Base-by-base conservation (phyloP, 768 basidiomycete species). In the Rhodocollybia butyracea region DNA sequence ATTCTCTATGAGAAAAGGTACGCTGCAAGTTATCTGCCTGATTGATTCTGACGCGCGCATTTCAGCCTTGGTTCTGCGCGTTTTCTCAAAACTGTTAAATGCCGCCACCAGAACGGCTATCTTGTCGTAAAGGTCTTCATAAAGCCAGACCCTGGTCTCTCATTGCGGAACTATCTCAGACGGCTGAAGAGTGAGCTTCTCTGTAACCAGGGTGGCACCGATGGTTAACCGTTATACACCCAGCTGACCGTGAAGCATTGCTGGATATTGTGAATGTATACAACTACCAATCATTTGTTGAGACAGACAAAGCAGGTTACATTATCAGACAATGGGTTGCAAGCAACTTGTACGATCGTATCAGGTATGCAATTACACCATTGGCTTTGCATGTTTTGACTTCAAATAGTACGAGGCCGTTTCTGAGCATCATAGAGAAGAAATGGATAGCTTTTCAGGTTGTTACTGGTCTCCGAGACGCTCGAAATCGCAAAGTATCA, bases 391-490 rank as follows among this genome's bases (percentile, higher is more conserved):
- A 24, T 27, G 26, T 27, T 19, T 54, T 51, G 19, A 46, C 31
- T 54, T 8, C 42, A 41, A 41, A 1, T 62, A 99, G 97, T 66
- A 98, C 95, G 2, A 91, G 96, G 32, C 97, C 97, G 3, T 99
- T 98, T 73, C 77, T 99, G 38, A 88, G 85, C 58, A 69, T 78
- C 58, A 80, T 98, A 22, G 97, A 99, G 76, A 98, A 98, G 81
- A 93, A 92, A 67, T 99, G 96, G 97, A 93, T 98, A 56, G 86
- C 89, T 0, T 99, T 94, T 65, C 97, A 98, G 68, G 76, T 98
- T 1, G 76, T 98, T 57, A 87, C 84, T 26, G 92, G 88, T 2
- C 78, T 99, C 39, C 82, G 89, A 22, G 91, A 92, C 61, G 85
- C 91, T 0, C 82, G 92, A 24, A 84, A 85, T 53, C 85, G 88